phyloP scores from a whole-genome alignment of 169 alveolate species.

The Cryptosporidium tyzzeri region DNA sequence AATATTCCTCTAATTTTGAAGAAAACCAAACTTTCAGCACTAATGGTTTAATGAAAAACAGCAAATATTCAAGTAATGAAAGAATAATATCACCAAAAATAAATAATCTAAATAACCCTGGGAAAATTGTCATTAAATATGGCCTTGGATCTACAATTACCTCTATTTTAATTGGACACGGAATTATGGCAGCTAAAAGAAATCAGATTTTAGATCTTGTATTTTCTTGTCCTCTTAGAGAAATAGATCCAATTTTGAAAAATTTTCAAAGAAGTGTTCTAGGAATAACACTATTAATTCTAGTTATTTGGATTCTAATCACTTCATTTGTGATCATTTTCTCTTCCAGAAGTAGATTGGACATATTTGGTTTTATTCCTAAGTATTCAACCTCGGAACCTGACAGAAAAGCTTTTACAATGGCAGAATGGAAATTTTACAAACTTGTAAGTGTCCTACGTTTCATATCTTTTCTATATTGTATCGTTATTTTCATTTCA shows the following conservation, averaged over 20 bases:
- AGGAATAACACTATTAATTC: neutral
- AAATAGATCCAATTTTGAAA: constrained; percentile 48
- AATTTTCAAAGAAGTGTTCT: constrained; percentile 46
- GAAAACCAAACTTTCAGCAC: neutral
- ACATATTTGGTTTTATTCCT: constrained; percentile 57
- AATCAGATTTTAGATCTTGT: constrained; percentile 66
- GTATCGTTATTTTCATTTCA: constrained; percentile 29
- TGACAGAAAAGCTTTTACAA: constrained; percentile 29
- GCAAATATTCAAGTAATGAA: neutral
- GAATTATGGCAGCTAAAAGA: constrained; percentile 23
- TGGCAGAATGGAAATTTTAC: constrained; percentile 45
- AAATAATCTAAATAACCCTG: constrained; percentile 8
- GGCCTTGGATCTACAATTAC: constrained; percentile 23
- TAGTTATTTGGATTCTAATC: constrained; percentile 41
- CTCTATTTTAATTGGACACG: constrained; percentile 30
- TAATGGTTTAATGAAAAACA: neutral
- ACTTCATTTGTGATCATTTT: constrained; percentile 47
- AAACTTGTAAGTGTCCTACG: constrained; percentile 33
- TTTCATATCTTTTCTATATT: constrained; percentile 54
- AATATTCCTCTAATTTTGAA: neutral
- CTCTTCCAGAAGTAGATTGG: constrained; percentile 66
- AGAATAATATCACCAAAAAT: neutral
- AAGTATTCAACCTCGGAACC: constrained; percentile 12
- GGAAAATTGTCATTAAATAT: constrained; percentile 20
- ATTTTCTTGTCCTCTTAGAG: constrained; percentile 65